Conservation (phyloP, 805 yeast species). For the Blastobotrys muscicola region DNA sequence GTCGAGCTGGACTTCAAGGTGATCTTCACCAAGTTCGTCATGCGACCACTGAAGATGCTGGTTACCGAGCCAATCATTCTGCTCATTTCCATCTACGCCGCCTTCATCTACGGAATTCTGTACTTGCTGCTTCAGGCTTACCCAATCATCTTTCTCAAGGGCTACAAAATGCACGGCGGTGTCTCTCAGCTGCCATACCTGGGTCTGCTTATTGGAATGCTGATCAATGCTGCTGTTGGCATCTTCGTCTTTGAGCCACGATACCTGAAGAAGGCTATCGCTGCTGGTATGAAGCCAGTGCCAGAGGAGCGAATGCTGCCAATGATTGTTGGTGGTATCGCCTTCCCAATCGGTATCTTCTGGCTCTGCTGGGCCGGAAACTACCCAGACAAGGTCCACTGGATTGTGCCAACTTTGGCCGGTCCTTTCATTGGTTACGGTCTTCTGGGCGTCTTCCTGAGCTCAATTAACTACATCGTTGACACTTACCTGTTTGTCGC, state of each 20-base stretch:
- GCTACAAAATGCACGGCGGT: conserved; percentile 50
- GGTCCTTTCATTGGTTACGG: conserved; percentile 62
- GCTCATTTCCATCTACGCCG: conserved; percentile 54
- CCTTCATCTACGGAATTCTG: conserved; percentile 71
- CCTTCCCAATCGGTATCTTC: conserved; percentile 43
- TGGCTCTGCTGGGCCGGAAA: conserved; percentile 89
- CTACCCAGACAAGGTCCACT: conserved; percentile 59
- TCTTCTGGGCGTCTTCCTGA: conserved; percentile 54
- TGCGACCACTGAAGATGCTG: conserved; percentile 61
- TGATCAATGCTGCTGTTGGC: conserved; percentile 48
- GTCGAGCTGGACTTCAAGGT: conserved; percentile 45
- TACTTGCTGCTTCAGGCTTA: conserved; percentile 65
- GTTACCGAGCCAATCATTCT: conserved; percentile 60
- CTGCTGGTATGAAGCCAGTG: conserved; percentile 46
- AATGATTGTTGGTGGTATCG: conserved; percentile 44
- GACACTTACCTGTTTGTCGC: conserved; percentile 64
- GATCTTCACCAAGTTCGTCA: conserved; percentile 48
- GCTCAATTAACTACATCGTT: conserved; percentile 61
- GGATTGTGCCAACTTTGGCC: conserved; percentile 68
- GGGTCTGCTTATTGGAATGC: conserved; percentile 62
- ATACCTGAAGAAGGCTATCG: conserved; percentile 38
- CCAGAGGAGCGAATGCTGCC: conserved; percentile 78
- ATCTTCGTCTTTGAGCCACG: conserved; percentile 43
- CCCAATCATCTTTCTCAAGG: conserved; percentile 55
- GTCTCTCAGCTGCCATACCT: conserved; percentile 71